Percentiles rank a stretch among this genome's conserved stretches.
These are phyloP conservation scores for Lanzia echinophila DNA, from an alignment of 2,329 filamentous ascomycete species.

Conservation along the genomic window DNA sequence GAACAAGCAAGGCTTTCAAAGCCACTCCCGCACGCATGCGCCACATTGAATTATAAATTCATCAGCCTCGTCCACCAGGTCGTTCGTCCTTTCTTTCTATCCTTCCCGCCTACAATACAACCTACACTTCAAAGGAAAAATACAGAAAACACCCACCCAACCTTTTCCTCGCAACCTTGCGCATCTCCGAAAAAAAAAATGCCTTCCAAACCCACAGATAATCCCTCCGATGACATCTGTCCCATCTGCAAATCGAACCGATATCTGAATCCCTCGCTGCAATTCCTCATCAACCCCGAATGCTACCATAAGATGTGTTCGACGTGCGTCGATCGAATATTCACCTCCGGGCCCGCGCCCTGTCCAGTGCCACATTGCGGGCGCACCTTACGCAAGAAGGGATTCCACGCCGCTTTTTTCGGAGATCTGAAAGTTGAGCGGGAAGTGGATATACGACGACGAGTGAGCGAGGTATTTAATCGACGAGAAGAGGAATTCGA, in stretches of 20 bases:
- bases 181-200: background rate
- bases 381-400: slow-evolving; percentile 75
- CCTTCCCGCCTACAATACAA: background rate
- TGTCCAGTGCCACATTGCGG: slow-evolving; percentile 88
- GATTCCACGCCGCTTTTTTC: slow-evolving; percentile 85
- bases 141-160: no score
- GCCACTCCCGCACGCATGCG: background rate
- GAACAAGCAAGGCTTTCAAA: background rate
- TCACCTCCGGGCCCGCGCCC: slow-evolving; percentile 82
- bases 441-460: slow-evolving; percentile 83
- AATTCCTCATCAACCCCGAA: slow-evolving; percentile 93
- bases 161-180: background rate
- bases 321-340: slow-evolving; percentile 90
- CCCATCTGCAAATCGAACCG: slow-evolving; percentile 95
- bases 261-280: slow-evolving; percentile 90
- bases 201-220: slow-evolving; percentile 11
- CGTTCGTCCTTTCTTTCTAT: background rate
- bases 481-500: slow-evolving; percentile 88
- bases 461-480: slow-evolving; percentile 79
- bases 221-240: slow-evolving; percentile 61
- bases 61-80: background rate
- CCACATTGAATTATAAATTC: background rate
- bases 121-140: slow-evolving; percentile 10
- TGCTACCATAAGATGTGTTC: slow-evolving; percentile 99
- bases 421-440: slow-evolving; percentile 81